phyloP scores from a whole-genome alignment of 345 rosid genomes.

The Citrus sp. region DNA sequence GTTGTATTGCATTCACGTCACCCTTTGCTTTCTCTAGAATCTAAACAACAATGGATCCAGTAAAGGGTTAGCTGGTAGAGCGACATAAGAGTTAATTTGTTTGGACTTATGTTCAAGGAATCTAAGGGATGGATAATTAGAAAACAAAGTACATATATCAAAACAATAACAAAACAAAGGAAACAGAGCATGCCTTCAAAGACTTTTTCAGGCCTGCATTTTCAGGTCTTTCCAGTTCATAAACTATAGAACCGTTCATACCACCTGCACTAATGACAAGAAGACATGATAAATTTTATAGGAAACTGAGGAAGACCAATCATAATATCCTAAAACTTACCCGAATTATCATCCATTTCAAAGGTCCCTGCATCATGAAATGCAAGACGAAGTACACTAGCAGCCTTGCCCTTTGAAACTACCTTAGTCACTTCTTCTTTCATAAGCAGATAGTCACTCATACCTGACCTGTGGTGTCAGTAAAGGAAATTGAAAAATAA shows the following conservation, averaged over 20 bases:
- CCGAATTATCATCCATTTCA: conserved; percentile 51
- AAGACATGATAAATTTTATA: background rate
- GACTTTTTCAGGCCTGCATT: conserved; percentile 83
- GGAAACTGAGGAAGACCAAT: background rate
- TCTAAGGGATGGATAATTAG: background rate
- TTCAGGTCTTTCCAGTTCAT: conserved; percentile 91
- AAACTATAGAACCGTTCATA: conserved; percentile 83
- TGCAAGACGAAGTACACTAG: conserved; percentile 92
- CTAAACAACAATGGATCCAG: conserved; percentile 46
- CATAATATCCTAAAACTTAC: conserved; percentile 21
- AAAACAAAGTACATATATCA: background rate
- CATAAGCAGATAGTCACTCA: conserved; percentile 28
- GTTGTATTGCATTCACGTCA: conserved; percentile 56
- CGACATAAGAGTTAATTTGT: conserved; percentile 17
- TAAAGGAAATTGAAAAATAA: background rate
- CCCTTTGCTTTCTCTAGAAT: conserved; percentile 76
- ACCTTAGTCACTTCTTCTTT: conserved; percentile 63
- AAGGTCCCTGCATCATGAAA: conserved; percentile 99
- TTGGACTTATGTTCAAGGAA: conserved; percentile 6
- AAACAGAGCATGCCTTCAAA: conserved; percentile 45
- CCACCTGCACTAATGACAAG: conserved; percentile 54
- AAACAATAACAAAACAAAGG: background rate
- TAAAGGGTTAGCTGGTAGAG: conserved; percentile 30
- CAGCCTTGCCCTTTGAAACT: conserved; percentile 82
- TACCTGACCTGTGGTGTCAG: conserved; percentile 32